A percentile compares a stretch with the other conserved stretches of the same genome.
Conservation (phyloP, 768 basidiomycete genomes). For the Neoboletus magnificus region DNA sequence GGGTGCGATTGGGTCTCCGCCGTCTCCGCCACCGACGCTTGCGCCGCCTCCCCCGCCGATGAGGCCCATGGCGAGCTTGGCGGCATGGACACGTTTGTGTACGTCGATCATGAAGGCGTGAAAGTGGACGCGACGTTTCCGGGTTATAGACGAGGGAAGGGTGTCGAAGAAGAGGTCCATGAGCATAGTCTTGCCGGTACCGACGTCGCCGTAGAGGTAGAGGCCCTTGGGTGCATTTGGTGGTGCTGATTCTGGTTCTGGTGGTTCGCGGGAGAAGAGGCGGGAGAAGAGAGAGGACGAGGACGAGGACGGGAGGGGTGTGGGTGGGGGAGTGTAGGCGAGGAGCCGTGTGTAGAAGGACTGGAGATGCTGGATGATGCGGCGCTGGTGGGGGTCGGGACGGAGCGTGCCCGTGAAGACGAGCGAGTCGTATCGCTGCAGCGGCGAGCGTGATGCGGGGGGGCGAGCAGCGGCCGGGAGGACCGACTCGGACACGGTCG, state of each 20-base stretch:
- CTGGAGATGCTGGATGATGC: constrained; percentile 82
- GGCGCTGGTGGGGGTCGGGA: constrained; percentile 79
- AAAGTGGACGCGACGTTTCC: constrained; percentile 91
- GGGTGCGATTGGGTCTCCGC: constrained; percentile 79
- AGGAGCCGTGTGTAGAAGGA: constrained; percentile 68
- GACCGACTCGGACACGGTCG: not conserved
- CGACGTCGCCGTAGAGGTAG: constrained; percentile 95
- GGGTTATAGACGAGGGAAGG: constrained; percentile 59
- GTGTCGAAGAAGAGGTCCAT: constrained; percentile 97
- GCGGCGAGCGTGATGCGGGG: constrained; percentile 15
- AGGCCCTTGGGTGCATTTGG: constrained; percentile 74
- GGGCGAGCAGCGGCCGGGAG: not conserved
- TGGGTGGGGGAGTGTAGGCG: constrained; percentile 64
- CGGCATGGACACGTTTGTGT: constrained; percentile 85
- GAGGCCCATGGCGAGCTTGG: constrained; percentile 68
- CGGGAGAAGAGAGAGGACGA: constrained; percentile 20
- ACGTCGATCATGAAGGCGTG: constrained; percentile 99
- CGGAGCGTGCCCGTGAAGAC: constrained; percentile 53
- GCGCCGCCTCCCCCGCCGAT: constrained; percentile 37
- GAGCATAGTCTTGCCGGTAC: constrained; percentile 97
- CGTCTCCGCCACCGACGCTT: constrained; percentile 26
- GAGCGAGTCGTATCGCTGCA: constrained; percentile 45
- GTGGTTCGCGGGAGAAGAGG: constrained; percentile 28
- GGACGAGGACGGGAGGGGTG: constrained; percentile 38
- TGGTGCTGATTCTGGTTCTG: constrained; percentile 35